Base-by-base conservation (phyloP, 2,329 filamentous ascomycete species). In the Dactylellina cionopaga region DNA sequence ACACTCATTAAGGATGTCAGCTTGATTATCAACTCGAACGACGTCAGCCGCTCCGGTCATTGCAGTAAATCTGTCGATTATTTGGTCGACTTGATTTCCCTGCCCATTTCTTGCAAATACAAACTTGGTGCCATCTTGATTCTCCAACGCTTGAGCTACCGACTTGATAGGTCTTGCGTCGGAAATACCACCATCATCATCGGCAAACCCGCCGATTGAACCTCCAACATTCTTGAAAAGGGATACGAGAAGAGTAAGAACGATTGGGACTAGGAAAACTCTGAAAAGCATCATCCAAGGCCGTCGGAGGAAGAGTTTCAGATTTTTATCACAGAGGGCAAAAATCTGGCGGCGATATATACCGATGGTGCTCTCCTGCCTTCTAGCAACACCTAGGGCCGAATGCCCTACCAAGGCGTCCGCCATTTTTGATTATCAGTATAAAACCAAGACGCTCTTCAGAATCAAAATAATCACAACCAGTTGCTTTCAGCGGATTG, bases 31-130 rank as follows among this genome's bases (percentile, higher is more conserved):
- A 37, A 72, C 39, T 22, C 55, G 60, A n/a, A 72, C 24, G 22
- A 72, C 17, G n/a, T 72, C 49, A 3, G 17, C 37, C 1, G 31
- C 31, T 9, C 46, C 46, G n/a, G 54, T 60, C 39, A 11, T 64
- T 5, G 46, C 11, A 2, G 54, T 31, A 35, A 72, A 72, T 6
- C 51, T 55, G 19, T 76, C 71, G 19, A 77, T 75, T 10, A 76
- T 41, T 5, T 62, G 59, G 47, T 75, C 70, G 19, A 77, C 76
- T n/a, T 76, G 74, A 3, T 51, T 64, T 1, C 71, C 75, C 7
- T 86, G 81, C 6, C 90, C 90, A 80, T 87, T 92, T 78, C 96
- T 90, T 66, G 96, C 88, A 66, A 97, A 91, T 9, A 89, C 88
- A 13, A 96, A 60, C 35, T 74, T 83, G 49, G 86, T 92, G 75